Conservation (phyloP, 371 early-diverging fungal species). For the Dichotomocladium elegans region DNA sequence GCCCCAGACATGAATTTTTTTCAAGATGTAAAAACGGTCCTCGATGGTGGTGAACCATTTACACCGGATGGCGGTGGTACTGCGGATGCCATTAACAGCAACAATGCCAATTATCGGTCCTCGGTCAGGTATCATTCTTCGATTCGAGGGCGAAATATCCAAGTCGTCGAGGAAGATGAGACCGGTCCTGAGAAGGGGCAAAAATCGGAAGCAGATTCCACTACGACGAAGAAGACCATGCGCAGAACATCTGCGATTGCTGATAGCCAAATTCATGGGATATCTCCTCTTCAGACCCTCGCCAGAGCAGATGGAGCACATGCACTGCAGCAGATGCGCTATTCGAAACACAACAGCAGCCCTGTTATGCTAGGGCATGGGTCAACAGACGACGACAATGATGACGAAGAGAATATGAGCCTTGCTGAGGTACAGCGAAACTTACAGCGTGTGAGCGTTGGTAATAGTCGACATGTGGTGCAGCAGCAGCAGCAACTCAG, state of each 20-base stretch:
- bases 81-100: not conserved
- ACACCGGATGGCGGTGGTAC: constrained; percentile 1
- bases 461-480: constrained; percentile 1
- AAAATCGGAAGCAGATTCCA: no score
- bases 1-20: constrained; percentile 28
- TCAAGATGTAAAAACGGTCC: constrained; percentile 25
- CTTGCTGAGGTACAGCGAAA: constrained; percentile 31
- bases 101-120: not conserved
- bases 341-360: not conserved
- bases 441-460: constrained; percentile 14
- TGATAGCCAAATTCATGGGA: constrained; percentile 5
- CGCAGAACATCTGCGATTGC: constrained; percentile 4
- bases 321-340: constrained; percentile 2
- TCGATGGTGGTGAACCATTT: constrained; percentile 11
- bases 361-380: constrained; percentile 5
- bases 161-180: constrained; percentile 9
- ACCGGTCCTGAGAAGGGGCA: no score
- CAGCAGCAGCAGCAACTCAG: constrained; percentile 8
- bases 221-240: no score
- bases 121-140: constrained; percentile 29
- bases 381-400: not conserved
- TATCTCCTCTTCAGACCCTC: constrained; percentile 11
- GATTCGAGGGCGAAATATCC: constrained; percentile 23
- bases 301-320: constrained; percentile 10
- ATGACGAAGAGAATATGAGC: constrained; percentile 30